Evolutionary conservation across 139 green algal species (phyloP), one percentile per base, ranked within the genome.

Genomic region (Mesotaenium endlicherianum): DNA sequence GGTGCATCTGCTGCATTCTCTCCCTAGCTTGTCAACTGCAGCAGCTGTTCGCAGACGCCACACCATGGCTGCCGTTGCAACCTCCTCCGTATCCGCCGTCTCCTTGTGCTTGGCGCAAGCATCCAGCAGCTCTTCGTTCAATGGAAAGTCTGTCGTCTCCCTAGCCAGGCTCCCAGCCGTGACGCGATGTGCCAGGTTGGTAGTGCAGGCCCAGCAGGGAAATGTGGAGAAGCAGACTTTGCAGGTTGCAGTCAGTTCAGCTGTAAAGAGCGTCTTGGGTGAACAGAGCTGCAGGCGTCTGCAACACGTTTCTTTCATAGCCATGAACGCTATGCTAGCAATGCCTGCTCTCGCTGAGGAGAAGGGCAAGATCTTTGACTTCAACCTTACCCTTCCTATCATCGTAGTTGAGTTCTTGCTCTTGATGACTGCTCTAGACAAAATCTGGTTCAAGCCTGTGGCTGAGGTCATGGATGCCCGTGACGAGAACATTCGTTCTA

Each of bases 351-450:
- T 82, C 38, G 75, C 75, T 0, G 87, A 89, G 58, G 89, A 90
- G 53, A 78, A 89, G 41, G 89, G 89, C 14, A 90, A 90, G 74
- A 72, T 92, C 8, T 92, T 92, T 70, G 90, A 92, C 82, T 92
- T 92, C 85, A 90, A 92, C 85, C 55, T 91, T 2, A 92, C 90
- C 1, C 70, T 91, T 16, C 90, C 90, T 36, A 88, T 91, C 50
- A 92, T 92, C 50, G 78, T 50, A 26, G 67, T 70, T 1, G 55
- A 92, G 79, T 92, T 91, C 71, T 55, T 92, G 30, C 31, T 88
- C 20, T 74, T 92, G 42, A 92, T 92, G 90, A 67, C 89, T 64
- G 79, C 86, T 49, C 81, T 92, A 5, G 90, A 92, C 89, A 91
- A 89, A 36, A 77, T 91, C 47, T 87, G 75, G 75, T 91, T 92